Conservation (phyloP, 2,329 filamentous ascomycete species). For the Alternaria sp. region DNA sequence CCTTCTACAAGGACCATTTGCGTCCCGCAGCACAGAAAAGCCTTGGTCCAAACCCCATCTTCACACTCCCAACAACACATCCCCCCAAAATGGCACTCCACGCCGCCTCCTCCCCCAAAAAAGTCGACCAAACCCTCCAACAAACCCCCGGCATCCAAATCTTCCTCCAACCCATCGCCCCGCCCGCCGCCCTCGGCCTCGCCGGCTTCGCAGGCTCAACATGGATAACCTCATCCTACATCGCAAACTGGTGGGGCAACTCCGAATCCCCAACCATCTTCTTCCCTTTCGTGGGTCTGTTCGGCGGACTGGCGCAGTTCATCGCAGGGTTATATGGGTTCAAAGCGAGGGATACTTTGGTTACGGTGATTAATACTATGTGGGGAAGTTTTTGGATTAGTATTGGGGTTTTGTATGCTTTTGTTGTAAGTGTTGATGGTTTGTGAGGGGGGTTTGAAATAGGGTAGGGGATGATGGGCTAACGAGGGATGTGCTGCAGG, state of each 20-base stretch:
- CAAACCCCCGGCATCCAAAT: constrained; percentile 1
- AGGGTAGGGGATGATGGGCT: background rate
- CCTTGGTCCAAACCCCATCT: no score
- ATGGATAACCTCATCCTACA: constrained; percentile 1
- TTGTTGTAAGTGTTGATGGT: background rate
- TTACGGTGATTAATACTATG: background rate
- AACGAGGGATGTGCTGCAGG: background rate
- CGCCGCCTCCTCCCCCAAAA: background rate
- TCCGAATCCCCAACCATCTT: background rate
- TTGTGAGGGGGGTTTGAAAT: background rate
- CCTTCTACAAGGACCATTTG: no score
- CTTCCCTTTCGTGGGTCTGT: background rate
- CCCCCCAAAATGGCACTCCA: background rate
- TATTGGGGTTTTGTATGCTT: background rate
- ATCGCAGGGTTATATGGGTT: background rate
- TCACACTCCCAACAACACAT: no score
- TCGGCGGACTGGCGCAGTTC: background rate
- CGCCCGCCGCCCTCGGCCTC: constrained; percentile 1
- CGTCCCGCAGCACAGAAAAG: no score
- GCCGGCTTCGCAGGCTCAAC: background rate
- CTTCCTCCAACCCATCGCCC: background rate
- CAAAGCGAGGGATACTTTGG: background rate
- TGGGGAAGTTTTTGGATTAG: background rate
- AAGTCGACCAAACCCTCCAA: background rate
- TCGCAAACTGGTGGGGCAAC: background rate